Evolutionary conservation across 345 rosid genomes (phyloP), one percentile per base, ranked within the genome.

Genomic region (Eucalyptus guilfoylei): DNA sequence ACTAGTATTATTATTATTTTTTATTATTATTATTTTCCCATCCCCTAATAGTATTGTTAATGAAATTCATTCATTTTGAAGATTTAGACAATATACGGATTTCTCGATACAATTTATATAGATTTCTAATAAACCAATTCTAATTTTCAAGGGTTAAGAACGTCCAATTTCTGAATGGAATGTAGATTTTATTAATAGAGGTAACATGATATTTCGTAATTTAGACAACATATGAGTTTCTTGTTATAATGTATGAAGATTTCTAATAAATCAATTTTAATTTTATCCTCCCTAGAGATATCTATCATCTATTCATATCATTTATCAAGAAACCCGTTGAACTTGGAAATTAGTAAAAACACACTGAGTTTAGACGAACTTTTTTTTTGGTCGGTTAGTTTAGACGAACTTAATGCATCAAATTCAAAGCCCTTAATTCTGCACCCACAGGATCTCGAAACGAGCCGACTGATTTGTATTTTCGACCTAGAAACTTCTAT

Each of bases 211-310:
- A 40, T 76, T 69, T 37, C 4, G 2, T 37, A 21, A 72, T 72
- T 69, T 37, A 76, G 83, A 21, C 28, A 76, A 37, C 42, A 21
- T 37, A 37, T 11, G 47, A 21, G 45, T 37, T 37, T 19, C 28
- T 21, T 37, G 28, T 11, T 76, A 76, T 76, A 76, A 37, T 40
- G 9, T 37, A 37, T 72, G 28, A 19, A 32, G 42, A 69, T 69
- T 69, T 17, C 13, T 17, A 69, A 69, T 17, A 8, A 69, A 17
- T 23, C 2, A 34, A 69, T 16, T 69, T 6, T 17, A 16, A 76
- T 21, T 10, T 19, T 37, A 0, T 11, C 4, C 47, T 76, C 83
- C 45, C 28, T 0, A 21, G 40, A 37, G 23, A 5, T 10, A 72
- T 37, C 23, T 19, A 10, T 11, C 23, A 37, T 72, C 45, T 37